Evolutionary conservation across 2,329 filamentous ascomycete genomes (phyloP), one percentile per base, ranked within the genome.

Genomic region (Aspergillus pseudoglaucus): DNA sequence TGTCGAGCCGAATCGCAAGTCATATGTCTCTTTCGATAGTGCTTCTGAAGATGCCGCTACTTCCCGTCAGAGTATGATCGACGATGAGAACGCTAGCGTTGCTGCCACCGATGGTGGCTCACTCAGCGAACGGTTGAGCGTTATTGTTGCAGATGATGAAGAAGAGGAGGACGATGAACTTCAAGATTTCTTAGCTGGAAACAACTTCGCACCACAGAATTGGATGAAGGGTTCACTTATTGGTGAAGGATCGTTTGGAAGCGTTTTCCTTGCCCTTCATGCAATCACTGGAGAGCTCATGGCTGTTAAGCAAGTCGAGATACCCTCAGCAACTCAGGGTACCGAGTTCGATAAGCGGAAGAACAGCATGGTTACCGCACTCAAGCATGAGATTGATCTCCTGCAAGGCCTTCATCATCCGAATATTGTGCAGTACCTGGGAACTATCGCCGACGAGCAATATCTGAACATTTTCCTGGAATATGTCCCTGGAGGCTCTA

Each of bases 211-310:
- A 55, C 90, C 95, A 53, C 87, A 91, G 73, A 95, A 95, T 69
- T 98, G 94, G 88, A 97, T 98, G 90, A 96, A 97, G 75, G 93
- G 93, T 63, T 90, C 91, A 27, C 77, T 97, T 53, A 98, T 98
- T 57, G 93, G 93, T 27, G 90, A 96, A 70, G 93, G 93, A 53
- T 96, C 90, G 4, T 98, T 98, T 62, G 93, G 93, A 61, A 90
- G 85, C 59, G 93, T 98, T 46, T 98, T 94, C 70, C 79, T 98
- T 43, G 93, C 93, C 22, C 78, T 98, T 27, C 93, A 98, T 66
- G 88, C 93, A 44, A 87, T 98, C 47, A 98, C 93, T 15, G 93
- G 91, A 62, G 93, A 97, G 71, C 85, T 98, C 39, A 89, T 98
- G 75, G 93, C 93, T 18, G 93, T 98, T 51, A 98, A 98, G 75